Evolutionary conservation across 805 yeast genomes (phyloP).

Genomic region (Hanseniaspora hatyaiensis): DNA sequence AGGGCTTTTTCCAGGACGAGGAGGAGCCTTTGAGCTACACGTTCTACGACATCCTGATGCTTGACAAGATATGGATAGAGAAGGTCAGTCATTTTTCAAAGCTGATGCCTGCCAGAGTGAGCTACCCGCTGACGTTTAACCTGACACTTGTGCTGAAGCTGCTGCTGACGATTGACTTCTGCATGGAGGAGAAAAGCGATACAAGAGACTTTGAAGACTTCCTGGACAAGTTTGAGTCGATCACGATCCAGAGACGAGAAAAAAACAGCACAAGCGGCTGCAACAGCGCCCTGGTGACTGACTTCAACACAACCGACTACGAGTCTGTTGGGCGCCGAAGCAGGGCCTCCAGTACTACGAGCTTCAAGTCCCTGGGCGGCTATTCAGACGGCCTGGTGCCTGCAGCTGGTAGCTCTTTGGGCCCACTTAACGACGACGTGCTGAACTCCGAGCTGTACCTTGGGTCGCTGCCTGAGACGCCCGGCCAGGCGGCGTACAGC

Average conservation of each 20-base stretch:
- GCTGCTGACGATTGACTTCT: not conserved
- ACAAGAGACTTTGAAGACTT: not conserved
- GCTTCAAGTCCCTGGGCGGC: not conserved
- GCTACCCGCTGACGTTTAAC: not conserved
- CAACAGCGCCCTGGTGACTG: not conserved
- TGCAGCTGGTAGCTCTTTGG: no score
- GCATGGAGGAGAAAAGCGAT: not conserved
- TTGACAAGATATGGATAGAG: constrained; percentile 4
- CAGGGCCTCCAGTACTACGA: not conserved
- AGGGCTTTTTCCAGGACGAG: not conserved
- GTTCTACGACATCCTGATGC: not conserved
- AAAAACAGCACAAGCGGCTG: not conserved
- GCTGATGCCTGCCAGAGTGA: not conserved
- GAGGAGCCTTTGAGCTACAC: not conserved
- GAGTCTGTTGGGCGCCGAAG: not conserved
- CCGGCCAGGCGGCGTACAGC: not conserved
- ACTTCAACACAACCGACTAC: constrained; percentile 1
- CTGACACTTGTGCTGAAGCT: not conserved
- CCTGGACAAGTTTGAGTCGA: not conserved
- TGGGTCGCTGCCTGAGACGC: not conserved
- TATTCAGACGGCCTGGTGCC: not conserved
- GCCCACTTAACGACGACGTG: not conserved
- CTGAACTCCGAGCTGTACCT: not conserved
- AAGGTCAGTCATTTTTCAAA: not conserved
- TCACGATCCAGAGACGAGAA: not conserved